These are phyloP conservation scores for Amylostereum chailletii DNA, from an alignment of 1,284 basidiomycete species.

Conservation along the genomic window DNA sequence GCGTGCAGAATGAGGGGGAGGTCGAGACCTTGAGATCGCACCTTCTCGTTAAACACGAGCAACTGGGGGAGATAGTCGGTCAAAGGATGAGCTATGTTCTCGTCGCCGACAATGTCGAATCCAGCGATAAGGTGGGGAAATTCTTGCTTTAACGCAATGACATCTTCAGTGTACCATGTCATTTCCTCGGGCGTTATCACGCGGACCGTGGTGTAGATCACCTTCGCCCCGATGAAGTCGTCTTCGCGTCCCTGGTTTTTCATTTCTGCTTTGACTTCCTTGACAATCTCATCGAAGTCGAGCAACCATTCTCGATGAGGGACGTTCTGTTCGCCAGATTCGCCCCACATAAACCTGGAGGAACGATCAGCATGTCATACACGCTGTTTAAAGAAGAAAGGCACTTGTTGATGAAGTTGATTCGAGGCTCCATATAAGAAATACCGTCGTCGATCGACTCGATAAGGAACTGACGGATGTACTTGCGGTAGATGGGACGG, in stretches of 20 bases:
- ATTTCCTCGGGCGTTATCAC: slow-evolving; percentile 49
- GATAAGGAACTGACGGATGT: slow-evolving; percentile 53
- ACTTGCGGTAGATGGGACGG: slow-evolving; percentile 47
- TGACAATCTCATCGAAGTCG: slow-evolving; percentile 47
- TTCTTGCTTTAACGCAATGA: slow-evolving; percentile 61
- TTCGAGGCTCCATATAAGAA: slow-evolving; percentile 61
- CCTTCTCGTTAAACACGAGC: slow-evolving; percentile 48
- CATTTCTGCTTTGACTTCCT: slow-evolving; percentile 47
- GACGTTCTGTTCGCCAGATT: slow-evolving; percentile 46
- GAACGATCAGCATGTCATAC: background rate
- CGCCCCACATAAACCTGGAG: slow-evolving; percentile 37
- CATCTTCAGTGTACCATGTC: slow-evolving; percentile 64
- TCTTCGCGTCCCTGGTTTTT: slow-evolving; percentile 40
- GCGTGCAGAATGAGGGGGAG: slow-evolving; percentile 79
- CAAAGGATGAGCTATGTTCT: slow-evolving; percentile 56
- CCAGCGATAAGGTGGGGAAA: slow-evolving; percentile 70
- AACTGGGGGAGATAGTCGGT: slow-evolving; percentile 58
- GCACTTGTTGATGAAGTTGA: slow-evolving; percentile 59
- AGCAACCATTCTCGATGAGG: slow-evolving; percentile 54
- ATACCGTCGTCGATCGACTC: slow-evolving; percentile 66
- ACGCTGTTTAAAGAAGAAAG: slow-evolving; percentile 10
- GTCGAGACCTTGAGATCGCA: slow-evolving; percentile 48
- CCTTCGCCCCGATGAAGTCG: slow-evolving; percentile 58
- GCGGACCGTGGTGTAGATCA: slow-evolving; percentile 66
- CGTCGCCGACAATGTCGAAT: slow-evolving; percentile 76